A percentile compares a stretch with the other conserved stretches of the same genome.
Conservation (phyloP, 257 asterid species). For the Scutellaria galericulata region DNA sequence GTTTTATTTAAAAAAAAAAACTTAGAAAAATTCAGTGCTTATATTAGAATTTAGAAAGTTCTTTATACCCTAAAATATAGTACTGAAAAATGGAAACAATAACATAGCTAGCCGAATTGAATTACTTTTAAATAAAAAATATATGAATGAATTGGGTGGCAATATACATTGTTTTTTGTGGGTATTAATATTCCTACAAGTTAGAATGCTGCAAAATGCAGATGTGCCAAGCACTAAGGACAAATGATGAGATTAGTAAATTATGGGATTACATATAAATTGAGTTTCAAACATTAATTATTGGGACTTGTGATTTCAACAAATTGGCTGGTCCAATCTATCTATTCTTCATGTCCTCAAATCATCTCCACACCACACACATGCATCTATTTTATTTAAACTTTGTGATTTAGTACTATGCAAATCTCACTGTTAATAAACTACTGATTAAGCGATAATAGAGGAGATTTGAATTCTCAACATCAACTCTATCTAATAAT, state of each 20-base stretch:
- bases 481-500: too few species aligned
- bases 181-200: constrained; percentile 30
- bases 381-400: too few species aligned
- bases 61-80: background rate
- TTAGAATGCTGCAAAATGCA: constrained; percentile 41
- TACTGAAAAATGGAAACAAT: background rate
- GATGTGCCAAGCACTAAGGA: constrained; percentile 39
- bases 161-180: background rate
- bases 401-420: too few species aligned
- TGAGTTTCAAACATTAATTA: constrained; percentile 58
- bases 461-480: too few species aligned
- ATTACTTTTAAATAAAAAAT: background rate
- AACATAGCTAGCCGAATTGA: background rate
- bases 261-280: constrained; percentile 23
- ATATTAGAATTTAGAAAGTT: too few species aligned
- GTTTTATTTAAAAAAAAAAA: too few species aligned
- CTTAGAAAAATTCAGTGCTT: too few species aligned
- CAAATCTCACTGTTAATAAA: too few species aligned
- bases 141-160: background rate
- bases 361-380: constrained; percentile 34
- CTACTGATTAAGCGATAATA: too few species aligned
- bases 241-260: constrained; percentile 42
- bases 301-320: constrained; percentile 70
- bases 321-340: constrained; percentile 42
- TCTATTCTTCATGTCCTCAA: constrained; percentile 30